Evolutionary conservation across 2,329 filamentous ascomycete genomes (phyloP).

Genomic region (Cladophialophora carrionii): DNA sequence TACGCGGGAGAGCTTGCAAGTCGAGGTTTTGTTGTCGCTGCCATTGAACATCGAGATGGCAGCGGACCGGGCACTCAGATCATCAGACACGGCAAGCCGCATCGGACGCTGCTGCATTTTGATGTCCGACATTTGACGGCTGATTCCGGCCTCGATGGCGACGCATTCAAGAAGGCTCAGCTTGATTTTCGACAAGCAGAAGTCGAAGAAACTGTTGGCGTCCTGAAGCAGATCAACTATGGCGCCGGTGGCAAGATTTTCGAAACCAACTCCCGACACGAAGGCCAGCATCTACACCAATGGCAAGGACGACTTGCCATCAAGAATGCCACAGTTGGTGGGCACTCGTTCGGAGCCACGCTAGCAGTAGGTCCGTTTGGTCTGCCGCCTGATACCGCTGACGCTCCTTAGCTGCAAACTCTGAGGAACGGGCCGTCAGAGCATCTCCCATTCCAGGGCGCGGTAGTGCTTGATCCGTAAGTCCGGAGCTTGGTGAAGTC

Average conservation of each 20-base stretch:
- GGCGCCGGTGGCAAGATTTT: slow-evolving; percentile 31
- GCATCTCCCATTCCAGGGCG: slow-evolving; percentile 57
- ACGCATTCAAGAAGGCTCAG: slow-evolving; percentile 36
- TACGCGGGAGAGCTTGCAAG: slow-evolving; percentile 37
- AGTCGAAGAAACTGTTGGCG: slow-evolving; percentile 36
- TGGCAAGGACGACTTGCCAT: slow-evolving; percentile 62
- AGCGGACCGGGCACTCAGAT: slow-evolving; percentile 37
- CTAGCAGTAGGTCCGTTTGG: slow-evolving; percentile 47
- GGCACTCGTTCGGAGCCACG: slow-evolving; percentile 70
- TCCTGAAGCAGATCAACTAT: slow-evolving; percentile 32
- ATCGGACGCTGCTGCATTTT: slow-evolving; percentile 30
- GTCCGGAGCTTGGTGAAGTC: background rate
- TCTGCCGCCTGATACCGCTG: background rate
- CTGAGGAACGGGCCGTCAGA: slow-evolving; percentile 51
- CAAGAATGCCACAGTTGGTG: slow-evolving; percentile 60
- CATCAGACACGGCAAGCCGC: slow-evolving; percentile 21
- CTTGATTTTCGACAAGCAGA: slow-evolving; percentile 40
- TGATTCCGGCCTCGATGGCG: slow-evolving; percentile 25
- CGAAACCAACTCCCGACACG: slow-evolving; percentile 51
- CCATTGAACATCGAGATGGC: slow-evolving; percentile 38
- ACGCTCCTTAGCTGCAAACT: slow-evolving; percentile 27
- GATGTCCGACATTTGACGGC: slow-evolving; percentile 25
- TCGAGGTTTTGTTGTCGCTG: slow-evolving; percentile 36
- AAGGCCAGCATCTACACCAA: slow-evolving; percentile 52
- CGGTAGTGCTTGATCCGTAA: slow-evolving; percentile 64